Percentiles rank a stretch among this genome's conserved stretches.
Conservation (phyloP, 2,329 filamentous ascomycete genomes). For the Exophiala bonariae region DNA sequence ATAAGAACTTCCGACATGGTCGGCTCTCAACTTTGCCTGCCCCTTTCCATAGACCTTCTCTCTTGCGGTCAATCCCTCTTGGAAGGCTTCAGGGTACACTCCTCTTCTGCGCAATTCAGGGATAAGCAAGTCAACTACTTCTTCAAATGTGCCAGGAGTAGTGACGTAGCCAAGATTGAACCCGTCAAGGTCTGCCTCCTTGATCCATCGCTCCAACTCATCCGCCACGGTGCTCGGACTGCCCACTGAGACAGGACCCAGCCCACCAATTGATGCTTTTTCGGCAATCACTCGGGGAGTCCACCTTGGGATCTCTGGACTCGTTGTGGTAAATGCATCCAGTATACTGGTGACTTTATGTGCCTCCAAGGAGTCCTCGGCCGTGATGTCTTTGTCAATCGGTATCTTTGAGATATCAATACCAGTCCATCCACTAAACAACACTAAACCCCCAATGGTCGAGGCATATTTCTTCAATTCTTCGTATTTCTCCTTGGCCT, state of each 20-base stretch:
- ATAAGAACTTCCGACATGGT: constrained; percentile 61
- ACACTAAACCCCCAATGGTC: constrained; percentile 54
- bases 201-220: constrained; percentile 65
- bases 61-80: constrained; percentile 50
- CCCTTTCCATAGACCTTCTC: constrained; percentile 65
- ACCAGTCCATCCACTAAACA: constrained; percentile 60
- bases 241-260: constrained; percentile 53
- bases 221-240: constrained; percentile 66
- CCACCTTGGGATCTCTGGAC: constrained; percentile 41
- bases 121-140: constrained; percentile 51
- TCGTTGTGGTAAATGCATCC: too few relatives aligned
- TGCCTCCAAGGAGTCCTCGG: constrained; percentile 55
- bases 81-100: constrained; percentile 35
- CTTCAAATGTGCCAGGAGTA: constrained; percentile 54
- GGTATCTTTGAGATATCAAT: constrained; percentile 61
- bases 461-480: constrained; percentile 55
- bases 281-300: constrained; percentile 46
- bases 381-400: constrained; percentile 58
- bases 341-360: too few relatives aligned
- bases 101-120: constrained; percentile 47
- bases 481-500: constrained; percentile 54
- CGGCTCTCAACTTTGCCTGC: constrained; percentile 55
- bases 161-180: constrained; percentile 63
- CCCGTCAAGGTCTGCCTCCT: constrained; percentile 69
- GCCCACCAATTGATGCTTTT: constrained; percentile 49